A percentile compares a stretch with the other conserved stretches of the same genome.
Evolutionary conservation across 1,284 basidiomycete species (phyloP).

Genomic region (Rhodotorula sp.): DNA sequence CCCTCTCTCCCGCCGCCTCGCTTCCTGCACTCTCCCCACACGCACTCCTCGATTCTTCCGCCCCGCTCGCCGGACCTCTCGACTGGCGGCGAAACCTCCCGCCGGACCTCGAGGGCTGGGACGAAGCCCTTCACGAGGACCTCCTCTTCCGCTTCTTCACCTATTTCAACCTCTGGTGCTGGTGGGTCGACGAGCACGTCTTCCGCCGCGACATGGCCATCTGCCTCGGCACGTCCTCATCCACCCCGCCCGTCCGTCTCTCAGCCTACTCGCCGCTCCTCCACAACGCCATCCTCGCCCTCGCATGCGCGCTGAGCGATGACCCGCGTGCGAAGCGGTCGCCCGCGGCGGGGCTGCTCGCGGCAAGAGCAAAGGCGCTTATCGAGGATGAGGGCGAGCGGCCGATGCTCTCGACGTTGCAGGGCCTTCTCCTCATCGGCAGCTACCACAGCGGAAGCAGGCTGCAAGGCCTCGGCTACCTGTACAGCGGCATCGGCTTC

Average conservation of each 20-base stretch:
- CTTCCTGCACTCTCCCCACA: not conserved
- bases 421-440: constrained; percentile 47
- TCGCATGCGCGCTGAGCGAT: constrained; percentile 59
- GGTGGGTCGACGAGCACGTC: constrained; percentile 55
- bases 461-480: not conserved
- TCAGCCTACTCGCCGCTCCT: constrained; percentile 70
- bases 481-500: constrained; percentile 11
- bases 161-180: constrained; percentile 62
- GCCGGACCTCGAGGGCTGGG: constrained; percentile 1
- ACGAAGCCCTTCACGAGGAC: constrained; percentile 36
- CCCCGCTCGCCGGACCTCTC: not conserved
- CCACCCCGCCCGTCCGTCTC: constrained; percentile 54
- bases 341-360: constrained; percentile 28
- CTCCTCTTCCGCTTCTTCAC: constrained; percentile 62
- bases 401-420: constrained; percentile 47
- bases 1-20: not conserved
- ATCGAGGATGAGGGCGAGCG: constrained; percentile 47
- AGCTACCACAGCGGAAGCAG: constrained; percentile 42
- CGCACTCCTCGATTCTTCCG: not conserved
- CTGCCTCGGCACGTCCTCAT: constrained; percentile 1
- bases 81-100: constrained; percentile 18
- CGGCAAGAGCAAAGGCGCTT: constrained; percentile 40
- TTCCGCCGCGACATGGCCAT: constrained; percentile 62
- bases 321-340: not conserved
- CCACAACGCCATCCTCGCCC: constrained; percentile 51